A percentile compares a stretch with the other conserved stretches of the same genome.
These are phyloP conservation scores for Diaporthe sp. DNA, from an alignment of 2,329 filamentous ascomycete genomes.

Conservation along the genomic window DNA sequence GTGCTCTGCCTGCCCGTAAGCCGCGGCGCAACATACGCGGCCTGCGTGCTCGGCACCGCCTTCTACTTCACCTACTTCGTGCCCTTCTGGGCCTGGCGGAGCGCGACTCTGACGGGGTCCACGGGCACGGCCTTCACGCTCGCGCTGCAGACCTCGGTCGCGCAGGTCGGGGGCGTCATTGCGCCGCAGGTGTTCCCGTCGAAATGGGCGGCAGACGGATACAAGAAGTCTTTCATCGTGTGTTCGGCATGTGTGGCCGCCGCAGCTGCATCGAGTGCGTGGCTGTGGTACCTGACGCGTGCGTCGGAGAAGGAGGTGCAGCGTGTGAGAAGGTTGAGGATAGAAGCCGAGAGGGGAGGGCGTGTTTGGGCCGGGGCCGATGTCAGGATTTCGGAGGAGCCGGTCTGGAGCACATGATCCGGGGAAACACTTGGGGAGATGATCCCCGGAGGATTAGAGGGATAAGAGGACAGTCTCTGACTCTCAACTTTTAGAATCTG, in stretches of 20 bases:
- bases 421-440: too few species aligned
- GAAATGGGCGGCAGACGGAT: not conserved
- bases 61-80: too few species aligned
- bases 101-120: too few species aligned
- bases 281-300: not conserved
- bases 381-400: not conserved
- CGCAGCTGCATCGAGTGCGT: not conserved
- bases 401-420: not conserved
- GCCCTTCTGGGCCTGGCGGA: not conserved
- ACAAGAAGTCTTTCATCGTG: not conserved
- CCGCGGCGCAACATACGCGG: not conserved
- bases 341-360: not conserved
- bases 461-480: accelerated
- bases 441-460: too few species aligned
- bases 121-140: too few species aligned
- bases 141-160: too few species aligned
- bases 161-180: not conserved
- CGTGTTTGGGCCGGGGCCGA: not conserved
- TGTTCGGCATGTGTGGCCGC: not conserved
- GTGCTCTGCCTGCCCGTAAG: not conserved
- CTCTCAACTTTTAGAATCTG: too few species aligned
- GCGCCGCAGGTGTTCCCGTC: not conserved
- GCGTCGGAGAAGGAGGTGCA: not conserved
- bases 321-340: not conserved
- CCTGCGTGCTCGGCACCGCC: not conserved